These are phyloP conservation scores for Wickerhamiella hasegawae DNA, from an alignment of 805 yeast genomes.

Conservation along the genomic window DNA sequence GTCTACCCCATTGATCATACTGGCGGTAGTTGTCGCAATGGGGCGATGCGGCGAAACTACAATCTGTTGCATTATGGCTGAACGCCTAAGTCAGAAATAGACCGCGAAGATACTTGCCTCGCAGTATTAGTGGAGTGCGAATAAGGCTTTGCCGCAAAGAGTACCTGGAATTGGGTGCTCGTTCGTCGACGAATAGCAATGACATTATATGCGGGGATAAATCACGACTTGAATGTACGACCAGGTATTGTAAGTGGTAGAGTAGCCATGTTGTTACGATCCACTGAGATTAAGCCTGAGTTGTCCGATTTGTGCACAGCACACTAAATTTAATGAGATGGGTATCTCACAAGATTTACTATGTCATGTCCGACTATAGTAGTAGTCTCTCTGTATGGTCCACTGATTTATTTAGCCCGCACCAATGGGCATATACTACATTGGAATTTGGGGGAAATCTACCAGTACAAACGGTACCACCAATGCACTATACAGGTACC, in stretches of 20 bases:
- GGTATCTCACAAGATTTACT: neutral
- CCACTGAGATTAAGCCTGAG: slow-evolving; percentile 33
- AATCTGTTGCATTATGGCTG: too few relatives aligned
- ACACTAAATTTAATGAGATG: neutral
- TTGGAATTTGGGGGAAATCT: too few relatives aligned
- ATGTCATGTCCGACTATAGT: neutral
- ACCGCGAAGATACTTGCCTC: too few relatives aligned
- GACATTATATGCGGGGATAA: slow-evolving; percentile 31
- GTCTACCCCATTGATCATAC: too few relatives aligned
- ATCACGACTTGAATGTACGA: slow-evolving; percentile 33
- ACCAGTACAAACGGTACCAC: too few relatives aligned
- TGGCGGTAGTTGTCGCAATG: too few relatives aligned
- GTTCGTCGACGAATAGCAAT: slow-evolving; percentile 30
- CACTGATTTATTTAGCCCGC: neutral
- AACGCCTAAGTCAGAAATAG: too few relatives aligned
- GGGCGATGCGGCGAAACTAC: too few relatives aligned
- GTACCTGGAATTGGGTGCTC: slow-evolving; percentile 26
- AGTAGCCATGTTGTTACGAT: slow-evolving; percentile 40
- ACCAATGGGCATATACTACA: too few relatives aligned
- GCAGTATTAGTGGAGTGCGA: slow-evolving; percentile 27
- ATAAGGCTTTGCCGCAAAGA: slow-evolving; percentile 29
- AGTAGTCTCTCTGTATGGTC: neutral
- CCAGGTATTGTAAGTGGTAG: slow-evolving; percentile 35
- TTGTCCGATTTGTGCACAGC: slow-evolving; percentile 22
- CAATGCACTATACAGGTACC: too few relatives aligned